Evolutionary conservation across 2,329 filamentous ascomycete species (phyloP), one percentile per base, ranked within the genome.

Genomic region (Cylindrodendrum hubeiense): DNA sequence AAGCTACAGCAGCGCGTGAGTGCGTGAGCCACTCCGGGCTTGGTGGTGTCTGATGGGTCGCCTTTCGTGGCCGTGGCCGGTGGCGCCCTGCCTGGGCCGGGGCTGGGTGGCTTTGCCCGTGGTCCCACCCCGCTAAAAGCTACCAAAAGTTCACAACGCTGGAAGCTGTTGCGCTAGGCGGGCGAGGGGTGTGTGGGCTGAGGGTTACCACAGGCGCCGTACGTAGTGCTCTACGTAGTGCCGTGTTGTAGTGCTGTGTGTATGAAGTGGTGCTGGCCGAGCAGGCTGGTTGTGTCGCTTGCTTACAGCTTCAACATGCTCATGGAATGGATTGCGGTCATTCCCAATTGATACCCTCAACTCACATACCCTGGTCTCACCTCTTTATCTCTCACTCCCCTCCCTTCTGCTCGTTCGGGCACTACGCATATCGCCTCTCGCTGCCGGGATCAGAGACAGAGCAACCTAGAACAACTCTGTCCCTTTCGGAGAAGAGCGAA

Each of bases 401-500:
- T 21, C 47, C 26, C 28, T 22, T n/a, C 43, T 50, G 47, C 47
- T 50, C 28, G 30, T 33, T 34, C 21, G 47, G n/a, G n/a, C 47
- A 49, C 15, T 49, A 33, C 26, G n/a, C 17, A 49, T 13, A 28
- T 4, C 22, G 13, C 24, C n/a, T 57, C 37, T 10, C 13, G 22
- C 21, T 28, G 37, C 39, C 24, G 34, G 21, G 37, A 44, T 54
- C 9, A 61, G 54, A 39, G 28, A 63, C n/a, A 58, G n/a, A 53
- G 17, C 28, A 55, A 51, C 44, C 57, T 65, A 65, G 62, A 61
- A 65, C 57, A 50, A 26, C 39, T 41, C 28, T 47, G 43, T 51
- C 37, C 44, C n/a, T 51, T 50, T 53, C 55, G 61, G 61, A 64
- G 61, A 64, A 62, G 49, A 59, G 61, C 61, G 61, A 59, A 34